A percentile compares a stretch with the other conserved stretches of the same genome.
Evolutionary conservation across 352 stramenopile species (phyloP).

Genomic region (Globisporangium recalcitrans): DNA sequence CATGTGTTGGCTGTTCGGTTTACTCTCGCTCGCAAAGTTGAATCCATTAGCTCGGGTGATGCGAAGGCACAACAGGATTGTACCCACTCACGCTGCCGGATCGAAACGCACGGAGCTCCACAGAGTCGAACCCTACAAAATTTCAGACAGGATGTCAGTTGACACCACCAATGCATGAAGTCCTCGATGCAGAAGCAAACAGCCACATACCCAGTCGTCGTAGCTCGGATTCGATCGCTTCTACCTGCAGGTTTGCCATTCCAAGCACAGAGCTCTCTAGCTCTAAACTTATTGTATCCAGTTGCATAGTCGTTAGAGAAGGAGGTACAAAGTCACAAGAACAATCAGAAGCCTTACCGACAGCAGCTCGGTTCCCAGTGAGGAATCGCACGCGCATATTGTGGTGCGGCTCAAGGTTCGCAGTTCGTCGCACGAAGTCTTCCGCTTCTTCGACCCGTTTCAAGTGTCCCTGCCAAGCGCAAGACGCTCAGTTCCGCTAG

Average conservation of each 20-base stretch:
- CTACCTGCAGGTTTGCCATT: conserved; percentile 20
- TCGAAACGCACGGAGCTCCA: conserved; percentile 47
- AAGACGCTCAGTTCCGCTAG: background rate
- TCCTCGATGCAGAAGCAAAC: too few species aligned
- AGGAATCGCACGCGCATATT: conserved; percentile 81
- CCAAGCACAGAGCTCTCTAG: conserved; percentile 33
- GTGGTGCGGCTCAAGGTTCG: conserved; percentile 36
- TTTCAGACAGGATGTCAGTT: background rate
- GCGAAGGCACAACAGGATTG: conserved; percentile 11
- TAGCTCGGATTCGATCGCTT: conserved; percentile 33
- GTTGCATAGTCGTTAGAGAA: background rate
- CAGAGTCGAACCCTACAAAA: conserved; percentile 42
- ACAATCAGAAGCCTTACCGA: conserved; percentile 32
- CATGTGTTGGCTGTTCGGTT: background rate
- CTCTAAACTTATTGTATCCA: conserved; percentile 20
- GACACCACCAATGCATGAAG: background rate
- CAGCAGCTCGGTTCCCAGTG: conserved; percentile 55
- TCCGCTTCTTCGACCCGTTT: conserved; percentile 65
- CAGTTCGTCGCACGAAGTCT: conserved; percentile 44
- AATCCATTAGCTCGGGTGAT: conserved; percentile 5
- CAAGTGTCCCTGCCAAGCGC: conserved; percentile 44
- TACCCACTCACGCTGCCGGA: conserved; percentile 71
- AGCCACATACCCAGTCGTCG: conserved; percentile 30
- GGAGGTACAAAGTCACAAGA: background rate
- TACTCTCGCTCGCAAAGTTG: background rate